Evolutionary conservation across 345 rosid genomes (phyloP), one percentile per base, ranked within the genome.

Genomic region (Citrus australasica): DNA sequence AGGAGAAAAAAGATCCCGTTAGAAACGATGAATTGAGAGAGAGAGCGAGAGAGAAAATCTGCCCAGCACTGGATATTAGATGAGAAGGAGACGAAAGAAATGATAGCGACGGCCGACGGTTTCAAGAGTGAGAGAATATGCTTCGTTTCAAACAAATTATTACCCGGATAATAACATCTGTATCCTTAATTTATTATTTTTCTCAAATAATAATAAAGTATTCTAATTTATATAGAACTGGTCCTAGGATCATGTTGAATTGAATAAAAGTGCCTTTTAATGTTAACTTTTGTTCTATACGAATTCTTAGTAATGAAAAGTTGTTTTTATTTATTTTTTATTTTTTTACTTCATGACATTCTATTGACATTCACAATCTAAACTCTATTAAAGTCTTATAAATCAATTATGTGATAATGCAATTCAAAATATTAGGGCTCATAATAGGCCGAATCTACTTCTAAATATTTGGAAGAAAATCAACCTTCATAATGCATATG

Each of bases 121-220:
- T 33, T 32, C 2, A 56, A 25, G 76, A 9, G 30, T 19, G 42
- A 42, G 51, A 38, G 78, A 19, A 75, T 75, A 68, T 79, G 82
- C 82, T 60, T 24, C 2, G 63, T 59, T 67, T 74, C 59, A 79
- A 79, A 53, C 63, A 74, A 68, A n/a, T 67, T 56, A 53, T 37
- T 74, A 9, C n/a, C 24, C 2, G 35, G 56, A 1, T 51, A 51
- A 16, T 51, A 51, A 17, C 56, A 17, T 51, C 7, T 1, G 56
- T 17, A 16, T 51, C 56, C 56, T 5, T 51, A 17, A 17, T 51
- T 17, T 51, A 51, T 51, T 17, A 51, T 5, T 16, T 16, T 51
- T 16, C 6, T 16, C 2, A 14, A 51, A 51, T 51, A 51, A 51
- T 1, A 17, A 2, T 16, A 51, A 17, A 14, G 21, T 51, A 0